Evolutionary conservation across 305 asterid species (phyloP), one percentile per base, ranked within the genome.

Genomic region (Nicotiana rustica): DNA sequence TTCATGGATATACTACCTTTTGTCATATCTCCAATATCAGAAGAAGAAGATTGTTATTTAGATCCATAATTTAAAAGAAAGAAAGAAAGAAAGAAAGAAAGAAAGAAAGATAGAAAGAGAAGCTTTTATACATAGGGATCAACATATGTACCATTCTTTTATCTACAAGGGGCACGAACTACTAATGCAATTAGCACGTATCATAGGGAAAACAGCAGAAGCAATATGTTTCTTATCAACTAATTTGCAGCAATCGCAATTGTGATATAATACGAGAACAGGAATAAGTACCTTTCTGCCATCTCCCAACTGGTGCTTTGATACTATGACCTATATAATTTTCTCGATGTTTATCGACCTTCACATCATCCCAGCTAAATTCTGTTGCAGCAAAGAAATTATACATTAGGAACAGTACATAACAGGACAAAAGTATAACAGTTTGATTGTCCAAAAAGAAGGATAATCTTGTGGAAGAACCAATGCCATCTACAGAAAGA

Each of bases 231-330:
- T 71, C 78, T 13, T 15, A 47, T 47, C 6, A 15, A 47, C 61
- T 55, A 55, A 3, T 52, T 52, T 75, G 29, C 65, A 75, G 47
- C 47, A 49, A 29, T 75, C 12, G 78, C 60, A 47, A 13, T 47
- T 52, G 29, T 9, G 15, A 68, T n/a, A 68, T 29, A 55, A 17
- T 75, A 2, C 1, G 49, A 76, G 47, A 78, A 56, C 18, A 6
- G 4, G 36, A 14, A 62, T 6, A 5, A 13, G 66, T 83, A 96
- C 99, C 99, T 93, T 96, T 95, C 91, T 96, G 99, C 99, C 98
- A 96, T 96, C 99, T 92, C 85, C 99, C 99, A 83, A 96, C 98
- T 60, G 99, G 93, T 66, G 99, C 99, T 90, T 93, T 96, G 86
- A 95, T 35, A 86, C 98, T 96, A 89, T 96, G 99, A 75, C 99